Evolutionary conservation across 768 basidiomycete genomes (phyloP), one percentile per base, ranked within the genome.

Genomic region (Dacryopinax spathularia): DNA sequence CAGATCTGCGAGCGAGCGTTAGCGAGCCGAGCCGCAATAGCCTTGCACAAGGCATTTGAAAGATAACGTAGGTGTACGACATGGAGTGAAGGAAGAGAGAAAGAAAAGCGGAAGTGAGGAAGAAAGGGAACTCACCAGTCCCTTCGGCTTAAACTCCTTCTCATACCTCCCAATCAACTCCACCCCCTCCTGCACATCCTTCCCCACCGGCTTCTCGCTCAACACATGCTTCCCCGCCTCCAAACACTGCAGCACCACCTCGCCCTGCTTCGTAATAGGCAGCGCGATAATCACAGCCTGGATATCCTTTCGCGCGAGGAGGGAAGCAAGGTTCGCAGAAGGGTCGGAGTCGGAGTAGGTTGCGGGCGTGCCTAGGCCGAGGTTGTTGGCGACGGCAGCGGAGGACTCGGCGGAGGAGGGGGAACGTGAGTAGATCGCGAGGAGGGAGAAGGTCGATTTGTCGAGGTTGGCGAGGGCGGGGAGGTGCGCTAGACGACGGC

Each of bases 151-250:
- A 75, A 83, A 90, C 60, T 77, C 75, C 62, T 73, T 72, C 67
- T 88, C 81, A 72, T 89, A 93, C 36, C 76, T 78, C 34, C 80
- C 76, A 71, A 93, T 85, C 60, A 92, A 77, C 65, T 77, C 76
- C 48, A 82, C 73, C 0, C 87, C 91, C 1, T 76, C 74, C 31
- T 78, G 78, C 44, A 91, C 82, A 68, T 87, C 85, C 39, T 84
- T 78, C 2, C 84, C 89, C 15, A 92, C 80, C 5, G 92, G 92
- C 70, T 94, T 94, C 77, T 95, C 91, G 72, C 86, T 87, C 65
- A 93, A 71, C 60, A 94, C 89, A 70, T 93, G 88, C 75, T 94
- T 95, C 29, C 91, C 88, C 1, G 88, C 66, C 48, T 70, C 63
- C 44, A 69, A 64, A 0, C 70, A 69, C 69, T 80, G 81, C 64